These are phyloP conservation scores for Monosporozyma yasuniensis DNA, from an alignment of 805 yeast species.

Conservation along the genomic window DNA sequence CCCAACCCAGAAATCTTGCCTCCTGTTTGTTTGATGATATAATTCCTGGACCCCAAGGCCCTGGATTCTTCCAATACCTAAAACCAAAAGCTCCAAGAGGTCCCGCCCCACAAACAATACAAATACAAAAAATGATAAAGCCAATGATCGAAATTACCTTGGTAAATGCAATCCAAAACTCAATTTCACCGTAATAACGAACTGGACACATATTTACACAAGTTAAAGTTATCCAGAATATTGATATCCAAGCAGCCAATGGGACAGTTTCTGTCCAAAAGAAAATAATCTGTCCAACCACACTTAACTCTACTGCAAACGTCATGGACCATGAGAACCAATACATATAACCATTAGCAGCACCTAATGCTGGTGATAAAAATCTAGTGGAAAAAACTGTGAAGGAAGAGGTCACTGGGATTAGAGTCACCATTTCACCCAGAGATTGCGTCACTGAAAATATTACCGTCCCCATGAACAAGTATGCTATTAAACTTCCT, in stretches of 20 bases:
- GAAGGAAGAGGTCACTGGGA: conserved; percentile 55
- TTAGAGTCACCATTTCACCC: conserved; percentile 72
- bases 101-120: conserved; percentile 66
- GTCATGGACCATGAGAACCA: conserved; percentile 71
- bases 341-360: conserved; percentile 57
- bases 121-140: conserved; percentile 50
- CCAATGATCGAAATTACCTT: conserved; percentile 59
- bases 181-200: conserved; percentile 57
- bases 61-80: conserved; percentile 69
- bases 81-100: conserved; percentile 56
- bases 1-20: conserved; percentile 52
- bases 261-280: conserved; percentile 65
- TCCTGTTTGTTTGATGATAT: conserved; percentile 35
- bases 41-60: conserved; percentile 59
- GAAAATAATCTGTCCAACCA: conserved; percentile 50
- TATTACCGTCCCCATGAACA: conserved; percentile 53
- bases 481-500: conserved; percentile 47
- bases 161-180: conserved; percentile 57
- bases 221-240: conserved; percentile 48
- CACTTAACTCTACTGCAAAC: conserved; percentile 58
- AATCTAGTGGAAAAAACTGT: conserved; percentile 57
- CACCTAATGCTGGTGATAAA: conserved; percentile 57
- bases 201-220: conserved; percentile 52
- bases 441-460: conserved; percentile 58
- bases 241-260: conserved; percentile 54